Conservation (phyloP, 805 yeast genomes). For the Wickerhamiella occidentalis region DNA sequence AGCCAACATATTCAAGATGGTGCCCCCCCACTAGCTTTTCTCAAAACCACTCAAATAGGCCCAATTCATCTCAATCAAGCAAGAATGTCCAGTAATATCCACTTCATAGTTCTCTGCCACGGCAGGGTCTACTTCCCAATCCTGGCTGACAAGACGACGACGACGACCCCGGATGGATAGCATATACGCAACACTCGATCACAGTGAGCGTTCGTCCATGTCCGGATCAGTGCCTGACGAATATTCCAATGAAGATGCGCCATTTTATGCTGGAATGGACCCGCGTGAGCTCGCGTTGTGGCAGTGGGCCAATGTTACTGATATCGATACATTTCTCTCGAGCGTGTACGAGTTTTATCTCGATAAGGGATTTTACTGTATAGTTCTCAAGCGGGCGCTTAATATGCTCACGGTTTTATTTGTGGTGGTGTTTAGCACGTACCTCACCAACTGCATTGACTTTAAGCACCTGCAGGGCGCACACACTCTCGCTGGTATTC, state of each 20-base stretch:
- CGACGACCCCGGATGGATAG: not conserved
- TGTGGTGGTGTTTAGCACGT: constrained; percentile 67
- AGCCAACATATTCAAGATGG: too few relatives aligned
- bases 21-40: too few relatives aligned
- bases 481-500: constrained; percentile 31
- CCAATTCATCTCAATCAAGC: too few relatives aligned
- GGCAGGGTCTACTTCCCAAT: not conserved
- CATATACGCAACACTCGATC: constrained; percentile 5
- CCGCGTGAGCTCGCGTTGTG: constrained; percentile 74
- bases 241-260: not conserved
- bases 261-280: constrained; percentile 23
- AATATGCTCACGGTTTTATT: constrained; percentile 68
- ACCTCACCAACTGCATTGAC: constrained; percentile 72
- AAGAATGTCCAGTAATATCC: too few relatives aligned
- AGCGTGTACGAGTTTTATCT: constrained; percentile 74
- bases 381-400: constrained; percentile 49
- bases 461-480: constrained; percentile 34
- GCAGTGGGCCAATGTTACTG: constrained; percentile 94
- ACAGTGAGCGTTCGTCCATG: not conserved
- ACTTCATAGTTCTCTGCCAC: too few relatives aligned
- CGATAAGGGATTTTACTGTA: constrained; percentile 75
- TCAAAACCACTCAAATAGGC: too few relatives aligned
- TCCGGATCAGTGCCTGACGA: not conserved
- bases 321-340: constrained; percentile 72
- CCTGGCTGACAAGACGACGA: not conserved